phyloP scores from a whole-genome alignment of 106 monocot genomes.

The Chionographis japonica region DNA sequence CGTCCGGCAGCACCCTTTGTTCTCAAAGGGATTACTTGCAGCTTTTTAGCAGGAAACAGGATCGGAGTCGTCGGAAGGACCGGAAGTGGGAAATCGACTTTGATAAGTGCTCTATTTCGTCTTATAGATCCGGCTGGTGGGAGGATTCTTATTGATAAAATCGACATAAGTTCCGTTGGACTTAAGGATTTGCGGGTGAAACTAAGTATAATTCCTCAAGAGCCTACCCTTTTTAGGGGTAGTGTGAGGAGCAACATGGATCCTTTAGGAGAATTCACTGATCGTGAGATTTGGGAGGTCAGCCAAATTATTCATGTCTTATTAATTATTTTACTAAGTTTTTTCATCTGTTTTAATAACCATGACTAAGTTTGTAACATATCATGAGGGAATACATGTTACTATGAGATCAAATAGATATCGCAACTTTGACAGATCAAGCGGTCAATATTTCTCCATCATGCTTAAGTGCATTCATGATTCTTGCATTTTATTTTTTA shows the following conservation, averaged over 20 bases:
- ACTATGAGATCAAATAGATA: neutral
- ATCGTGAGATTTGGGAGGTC: constrained; percentile 80
- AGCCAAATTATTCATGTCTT: neutral
- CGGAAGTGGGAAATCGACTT: constrained; percentile 75
- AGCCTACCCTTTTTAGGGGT: constrained; percentile 70
- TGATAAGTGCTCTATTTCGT: constrained; percentile 69
- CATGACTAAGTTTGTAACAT: neutral
- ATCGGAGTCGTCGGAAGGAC: constrained; percentile 72
- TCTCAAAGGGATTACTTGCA: constrained; percentile 73
- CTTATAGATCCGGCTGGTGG: constrained; percentile 53
- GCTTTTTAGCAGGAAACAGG: constrained; percentile 49
- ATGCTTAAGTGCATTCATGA: too few species aligned
- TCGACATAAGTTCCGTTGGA: constrained; percentile 62
- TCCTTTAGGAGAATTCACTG: constrained; percentile 50
- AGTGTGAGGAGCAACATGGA: constrained; percentile 67
- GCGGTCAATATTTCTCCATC: too few species aligned
- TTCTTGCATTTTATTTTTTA: too few species aligned
- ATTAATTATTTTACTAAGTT: neutral
- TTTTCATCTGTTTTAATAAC: neutral
- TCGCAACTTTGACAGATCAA: too few species aligned
- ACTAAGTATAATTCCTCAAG: constrained; percentile 81
- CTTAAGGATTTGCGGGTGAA: constrained; percentile 67
- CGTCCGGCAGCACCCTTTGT: constrained; percentile 39
- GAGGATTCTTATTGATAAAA: constrained; percentile 51
- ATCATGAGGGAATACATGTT: neutral